Percentiles rank a stretch among this genome's conserved stretches.
These are phyloP conservation scores for Multifurca ochricompacta DNA, from an alignment of 768 basidiomycete genomes.

Conservation along the genomic window DNA sequence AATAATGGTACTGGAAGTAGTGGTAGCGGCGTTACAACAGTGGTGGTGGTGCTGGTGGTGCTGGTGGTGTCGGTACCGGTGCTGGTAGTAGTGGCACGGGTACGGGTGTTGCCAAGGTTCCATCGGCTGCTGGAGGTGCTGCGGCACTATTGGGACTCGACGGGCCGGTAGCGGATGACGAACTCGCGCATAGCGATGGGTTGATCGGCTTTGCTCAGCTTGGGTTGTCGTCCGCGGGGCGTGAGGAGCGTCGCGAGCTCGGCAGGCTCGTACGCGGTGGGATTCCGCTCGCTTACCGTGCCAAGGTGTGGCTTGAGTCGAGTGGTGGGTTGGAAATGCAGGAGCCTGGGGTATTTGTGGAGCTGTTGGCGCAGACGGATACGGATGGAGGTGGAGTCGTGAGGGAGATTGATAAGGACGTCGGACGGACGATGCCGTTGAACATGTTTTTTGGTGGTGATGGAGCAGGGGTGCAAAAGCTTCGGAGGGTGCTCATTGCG, in stretches of 20 bases:
- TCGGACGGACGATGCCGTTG: conserved; percentile 83
- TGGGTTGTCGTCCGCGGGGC: conserved; percentile 57
- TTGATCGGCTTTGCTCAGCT: conserved; percentile 89
- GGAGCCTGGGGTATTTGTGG: conserved; percentile 85
- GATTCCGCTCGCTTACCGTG: conserved; percentile 81
- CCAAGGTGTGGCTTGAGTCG: conserved; percentile 89
- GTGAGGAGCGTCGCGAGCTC: conserved; percentile 73
- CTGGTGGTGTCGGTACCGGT: conserved; percentile 21
- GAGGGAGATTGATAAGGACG: conserved; percentile 94
- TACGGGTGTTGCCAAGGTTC: not conserved
- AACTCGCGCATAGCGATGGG: conserved; percentile 74
- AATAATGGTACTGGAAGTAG: conserved; percentile 21
- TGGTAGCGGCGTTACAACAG: conserved; percentile 1
- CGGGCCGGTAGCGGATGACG: conserved; percentile 57
- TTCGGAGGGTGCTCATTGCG: conserved; percentile 81
- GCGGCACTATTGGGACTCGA: conserved; percentile 64
- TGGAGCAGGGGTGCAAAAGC: conserved; percentile 87
- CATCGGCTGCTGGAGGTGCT: conserved; percentile 32
- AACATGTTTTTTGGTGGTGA: conserved; percentile 98
- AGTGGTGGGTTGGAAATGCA: conserved; percentile 87
- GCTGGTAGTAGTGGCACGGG: not conserved
- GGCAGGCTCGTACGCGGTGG: conserved; percentile 74
- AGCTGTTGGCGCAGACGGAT: conserved; percentile 51
- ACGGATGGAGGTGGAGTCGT: conserved; percentile 41
- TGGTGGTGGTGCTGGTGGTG: too few relatives aligned